phyloP scores from a whole-genome alignment of 2,329 filamentous ascomycete genomes.

The Trichophyton verrucosum region DNA sequence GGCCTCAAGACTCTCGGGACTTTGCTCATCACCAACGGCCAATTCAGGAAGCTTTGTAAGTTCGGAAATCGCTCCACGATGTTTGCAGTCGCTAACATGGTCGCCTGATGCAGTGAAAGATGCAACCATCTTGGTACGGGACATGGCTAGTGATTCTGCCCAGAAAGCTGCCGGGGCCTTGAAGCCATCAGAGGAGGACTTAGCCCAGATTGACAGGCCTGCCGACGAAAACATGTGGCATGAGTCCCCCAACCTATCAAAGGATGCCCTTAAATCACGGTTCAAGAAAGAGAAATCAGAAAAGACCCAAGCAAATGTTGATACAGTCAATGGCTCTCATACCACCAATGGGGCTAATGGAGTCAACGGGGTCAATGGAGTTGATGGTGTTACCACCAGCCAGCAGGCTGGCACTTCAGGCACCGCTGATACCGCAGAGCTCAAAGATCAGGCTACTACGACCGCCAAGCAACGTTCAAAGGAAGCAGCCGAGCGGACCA shows the following conservation, averaged over 20 bases:
- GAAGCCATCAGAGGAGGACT: constrained; percentile 63
- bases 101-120: constrained; percentile 51
- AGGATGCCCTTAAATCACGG: constrained; percentile 56
- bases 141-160: constrained; percentile 85
- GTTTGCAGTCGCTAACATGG: constrained; percentile 13
- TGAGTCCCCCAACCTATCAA: constrained; percentile 65
- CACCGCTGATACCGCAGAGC: constrained; percentile 23
- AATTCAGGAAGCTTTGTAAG: constrained; percentile 81
- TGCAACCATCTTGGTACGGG: constrained; percentile 65
- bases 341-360: background rate
- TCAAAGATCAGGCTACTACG: constrained; percentile 27
- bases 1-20: constrained; percentile 80
- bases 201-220: constrained; percentile 66
- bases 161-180: constrained; percentile 62
- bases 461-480: constrained; percentile 36
- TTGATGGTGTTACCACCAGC: constrained; percentile 29
- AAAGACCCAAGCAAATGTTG: background rate
- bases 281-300: constrained; percentile 42
- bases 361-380: constrained; percentile 28
- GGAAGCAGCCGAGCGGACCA: constrained; percentile 36
- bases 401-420: constrained; percentile 17
- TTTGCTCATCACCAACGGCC: constrained; percentile 85
- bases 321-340: background rate
- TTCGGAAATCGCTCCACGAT: constrained; percentile 17
- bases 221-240: constrained; percentile 92